Percentiles rank a stretch among this genome's conserved stretches.
These are phyloP conservation scores for Grammothele lineata DNA, from an alignment of 768 basidiomycete genomes.

Conservation along the genomic window DNA sequence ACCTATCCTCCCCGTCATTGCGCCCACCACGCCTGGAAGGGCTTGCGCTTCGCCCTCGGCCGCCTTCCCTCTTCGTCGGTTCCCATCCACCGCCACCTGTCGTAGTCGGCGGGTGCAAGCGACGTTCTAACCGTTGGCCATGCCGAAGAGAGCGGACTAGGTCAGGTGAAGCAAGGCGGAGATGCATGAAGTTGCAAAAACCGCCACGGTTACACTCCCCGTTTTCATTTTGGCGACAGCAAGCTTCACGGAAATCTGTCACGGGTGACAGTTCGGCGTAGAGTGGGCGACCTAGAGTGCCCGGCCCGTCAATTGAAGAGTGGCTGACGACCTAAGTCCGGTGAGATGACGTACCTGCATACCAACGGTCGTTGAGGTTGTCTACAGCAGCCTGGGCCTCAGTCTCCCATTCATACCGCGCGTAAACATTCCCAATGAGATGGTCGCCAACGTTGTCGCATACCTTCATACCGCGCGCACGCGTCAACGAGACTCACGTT, in stretches of 20 bases:
- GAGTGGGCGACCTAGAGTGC: slow-evolving; percentile 76
- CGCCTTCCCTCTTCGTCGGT: slow-evolving; percentile 64
- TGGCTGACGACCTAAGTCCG: too few relatives aligned
- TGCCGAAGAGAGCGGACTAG: slow-evolving; percentile 74
- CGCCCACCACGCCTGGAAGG: slow-evolving; percentile 57
- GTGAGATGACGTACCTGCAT: slow-evolving; percentile 63
- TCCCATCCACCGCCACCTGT: slow-evolving; percentile 80
- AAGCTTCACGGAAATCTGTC: slow-evolving; percentile 97
- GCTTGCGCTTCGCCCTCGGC: slow-evolving; percentile 70
- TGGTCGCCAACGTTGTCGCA: slow-evolving; percentile 99
- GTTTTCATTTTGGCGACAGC: slow-evolving; percentile 98
- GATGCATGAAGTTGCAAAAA: slow-evolving; percentile 99
- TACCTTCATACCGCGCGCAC: slow-evolving; percentile 42
- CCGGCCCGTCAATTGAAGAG: not conserved
- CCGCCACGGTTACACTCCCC: slow-evolving; percentile 98
- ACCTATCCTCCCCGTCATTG: slow-evolving; percentile 65
- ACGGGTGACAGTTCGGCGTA: slow-evolving; percentile 98
- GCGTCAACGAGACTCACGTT: too few relatives aligned
- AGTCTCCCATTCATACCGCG: slow-evolving; percentile 97
- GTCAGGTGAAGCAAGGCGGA: slow-evolving; percentile 82
- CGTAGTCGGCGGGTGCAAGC: slow-evolving; percentile 61
- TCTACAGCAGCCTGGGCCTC: slow-evolving; percentile 94
- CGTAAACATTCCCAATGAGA: slow-evolving; percentile 95
- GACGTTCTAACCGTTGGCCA: slow-evolving; percentile 81
- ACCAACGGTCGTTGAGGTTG: slow-evolving; percentile 94